Conservation (phyloP, 2,329 filamentous ascomycete species). For the Diplodia intermedia region DNA sequence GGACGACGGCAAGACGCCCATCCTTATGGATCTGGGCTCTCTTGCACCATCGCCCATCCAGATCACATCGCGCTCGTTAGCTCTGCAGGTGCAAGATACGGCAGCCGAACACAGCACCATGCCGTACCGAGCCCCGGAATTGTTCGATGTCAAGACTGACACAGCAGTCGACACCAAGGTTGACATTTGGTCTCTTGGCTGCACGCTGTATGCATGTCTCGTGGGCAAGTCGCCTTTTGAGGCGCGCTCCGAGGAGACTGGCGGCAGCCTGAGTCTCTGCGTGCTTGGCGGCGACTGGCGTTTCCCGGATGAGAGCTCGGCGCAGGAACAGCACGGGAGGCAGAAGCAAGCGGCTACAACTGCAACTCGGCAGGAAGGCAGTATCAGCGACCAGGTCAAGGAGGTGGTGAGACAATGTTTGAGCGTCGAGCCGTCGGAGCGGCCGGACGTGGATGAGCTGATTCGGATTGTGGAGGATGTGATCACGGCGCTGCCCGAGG, state of each 20-base stretch:
- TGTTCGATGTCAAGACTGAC: slow-evolving; percentile 97
- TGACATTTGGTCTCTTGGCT: slow-evolving; percentile 96
- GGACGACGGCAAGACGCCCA: slow-evolving; percentile 84
- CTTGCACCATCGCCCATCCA: slow-evolving; percentile 84
- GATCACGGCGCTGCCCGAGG: slow-evolving; percentile 70
- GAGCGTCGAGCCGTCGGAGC: slow-evolving; percentile 82
- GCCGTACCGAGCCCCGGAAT: slow-evolving; percentile 96
- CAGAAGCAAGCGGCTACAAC: slow-evolving; percentile 48
- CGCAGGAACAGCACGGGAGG: slow-evolving; percentile 56
- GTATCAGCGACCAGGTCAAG: slow-evolving; percentile 81
- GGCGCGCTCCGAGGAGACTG: slow-evolving; percentile 93
- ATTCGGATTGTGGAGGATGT: slow-evolving; percentile 79
- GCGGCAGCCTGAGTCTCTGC: slow-evolving; percentile 89
- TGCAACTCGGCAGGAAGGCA: slow-evolving; percentile 53
- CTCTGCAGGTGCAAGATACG: slow-evolving; percentile 89
- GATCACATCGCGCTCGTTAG: slow-evolving; percentile 88
- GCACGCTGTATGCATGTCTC: slow-evolving; percentile 95
- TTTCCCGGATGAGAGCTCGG: slow-evolving; percentile 82
- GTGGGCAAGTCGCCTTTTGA: slow-evolving; percentile 98
- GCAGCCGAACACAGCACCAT: slow-evolving; percentile 97
- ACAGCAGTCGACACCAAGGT: slow-evolving; percentile 93
- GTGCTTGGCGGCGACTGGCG: slow-evolving; percentile 94
- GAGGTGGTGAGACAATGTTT: slow-evolving; percentile 88
- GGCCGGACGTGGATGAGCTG: slow-evolving; percentile 85
- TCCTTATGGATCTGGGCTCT: slow-evolving; percentile 97